Conservation (phyloP, 208 protist genomes). For the Tritrichomonas foetus region DNA sequence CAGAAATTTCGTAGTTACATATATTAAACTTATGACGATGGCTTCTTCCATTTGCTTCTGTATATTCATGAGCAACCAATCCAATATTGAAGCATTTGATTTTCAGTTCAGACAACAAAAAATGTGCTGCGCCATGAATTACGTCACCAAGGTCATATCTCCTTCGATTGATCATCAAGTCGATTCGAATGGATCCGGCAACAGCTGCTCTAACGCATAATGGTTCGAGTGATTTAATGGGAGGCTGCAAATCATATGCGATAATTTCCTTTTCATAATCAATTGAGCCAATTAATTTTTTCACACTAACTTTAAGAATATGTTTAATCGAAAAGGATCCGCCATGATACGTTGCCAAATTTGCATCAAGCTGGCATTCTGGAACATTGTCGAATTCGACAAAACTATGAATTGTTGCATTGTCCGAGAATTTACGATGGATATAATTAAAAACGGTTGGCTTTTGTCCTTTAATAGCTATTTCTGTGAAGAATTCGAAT, state of each 20-base stretch:
- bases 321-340: background rate
- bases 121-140: background rate
- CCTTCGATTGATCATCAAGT: background rate
- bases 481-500: no score
- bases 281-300: background rate
- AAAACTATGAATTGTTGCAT: background rate
- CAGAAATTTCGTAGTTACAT: background rate
- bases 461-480: no score
- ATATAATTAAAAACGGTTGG: no score
- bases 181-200: background rate
- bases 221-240: background rate
- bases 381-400: background rate
- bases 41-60: background rate
- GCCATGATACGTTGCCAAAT: background rate
- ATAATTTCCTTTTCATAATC: conserved; percentile 18
- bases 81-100: background rate
- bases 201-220: background rate
- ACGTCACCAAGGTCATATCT: background rate
- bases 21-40: background rate
- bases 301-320: background rate
- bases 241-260: background rate
- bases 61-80: background rate
- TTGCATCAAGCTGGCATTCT: background rate
- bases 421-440: background rate
- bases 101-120: background rate